Evolutionary conservation across 768 basidiomycete species (phyloP), one percentile per base, ranked within the genome.

Genomic region (Boletus rufocinnamomeus): DNA sequence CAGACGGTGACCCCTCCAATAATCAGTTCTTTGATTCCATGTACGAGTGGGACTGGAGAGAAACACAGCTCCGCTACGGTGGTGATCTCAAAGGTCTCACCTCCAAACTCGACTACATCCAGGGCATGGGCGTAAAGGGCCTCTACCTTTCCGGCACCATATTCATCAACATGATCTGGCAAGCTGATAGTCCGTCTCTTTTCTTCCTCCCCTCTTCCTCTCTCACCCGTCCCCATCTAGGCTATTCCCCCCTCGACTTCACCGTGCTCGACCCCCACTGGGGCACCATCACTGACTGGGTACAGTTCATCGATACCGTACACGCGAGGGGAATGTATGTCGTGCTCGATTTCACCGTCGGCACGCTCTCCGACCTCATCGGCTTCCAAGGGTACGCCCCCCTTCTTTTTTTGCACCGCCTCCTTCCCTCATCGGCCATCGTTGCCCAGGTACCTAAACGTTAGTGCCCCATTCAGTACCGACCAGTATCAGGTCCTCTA

Each of bases 121-220:
- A 91, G 46, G 91, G 91, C 61, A 95, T 95, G 91, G 95, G 95
- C 62, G 75, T 93, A 59, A 79, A 79, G 65, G 81, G 86, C 52
- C 85, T 97, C 65, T 97, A 93, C 76, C 89, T 96, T 71, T 93
- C 95, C 25, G 95, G 95, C 52, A 97, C 95, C 2, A 85, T 88
- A 52, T 97, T 93, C 74, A 60, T 97, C 60, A 96, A 96, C 81
- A 95, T 95, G 94, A 75, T 93, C n/a, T 96, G 94, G 94, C 89
- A 95, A 69, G 89, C 93, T 4, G 94, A 96, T 82, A 93, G 94
- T 95, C 54, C 69, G 93, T 83, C 28, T 44, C 50, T 28, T 21
- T 37, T 38, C 45, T 14, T 54, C 44, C 1, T 16, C 34, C 13
- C 13, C 3, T 7, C 30, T 41, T 45, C 41, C 40, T 30, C 52